Evolutionary conservation across 306 rosid genomes (phyloP), one percentile per base, ranked within the genome.

Genomic region (Prunus armeniaca): DNA sequence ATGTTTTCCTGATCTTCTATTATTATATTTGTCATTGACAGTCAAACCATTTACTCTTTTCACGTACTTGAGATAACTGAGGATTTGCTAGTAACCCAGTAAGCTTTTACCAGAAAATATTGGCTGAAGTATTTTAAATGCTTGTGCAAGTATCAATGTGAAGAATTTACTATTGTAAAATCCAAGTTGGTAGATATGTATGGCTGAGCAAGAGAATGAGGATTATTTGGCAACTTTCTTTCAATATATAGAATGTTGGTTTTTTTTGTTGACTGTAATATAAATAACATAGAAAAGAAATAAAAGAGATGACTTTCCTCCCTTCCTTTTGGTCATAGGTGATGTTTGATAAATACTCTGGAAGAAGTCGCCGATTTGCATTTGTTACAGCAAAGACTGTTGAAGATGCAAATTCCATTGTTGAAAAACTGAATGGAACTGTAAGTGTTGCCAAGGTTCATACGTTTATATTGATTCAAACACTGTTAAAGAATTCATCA

Each of bases 341-440:
- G 58, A 92, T 92, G 97, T 90, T 87, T 81, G 97, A 92, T 68
- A 95, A 95, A 78, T 95, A 92, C 86, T 92, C 97, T 52, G 90
- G 91, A 70, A 85, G 96, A 85, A 95, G 97, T 73, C 96, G 98
- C 1, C 91, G 98, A 55, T 95, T 95, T 82, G 98, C 91, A 50
- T 95, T 95, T 83, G 97, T 88, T 45, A 87, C 88, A 0, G 83
- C 87, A 88, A 90, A 82, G 89, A 88, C 97, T 0, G 87, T 89
- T 76, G 97, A 92, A 51, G 98, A 92, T 76, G 98, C 98, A 73
- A 90, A 83, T 78, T 84, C 88, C 47, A 91, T 71, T 51, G 57
- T 81, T 65, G 98, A 95, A 86, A 95, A 95, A 80, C 90, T 95
- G 67, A 92, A 92, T 55, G 98, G 96, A 82, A 89, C 89, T 80